Base-by-base conservation (phyloP, 768 basidiomycete genomes). In the Psilocybe azurescens region DNA sequence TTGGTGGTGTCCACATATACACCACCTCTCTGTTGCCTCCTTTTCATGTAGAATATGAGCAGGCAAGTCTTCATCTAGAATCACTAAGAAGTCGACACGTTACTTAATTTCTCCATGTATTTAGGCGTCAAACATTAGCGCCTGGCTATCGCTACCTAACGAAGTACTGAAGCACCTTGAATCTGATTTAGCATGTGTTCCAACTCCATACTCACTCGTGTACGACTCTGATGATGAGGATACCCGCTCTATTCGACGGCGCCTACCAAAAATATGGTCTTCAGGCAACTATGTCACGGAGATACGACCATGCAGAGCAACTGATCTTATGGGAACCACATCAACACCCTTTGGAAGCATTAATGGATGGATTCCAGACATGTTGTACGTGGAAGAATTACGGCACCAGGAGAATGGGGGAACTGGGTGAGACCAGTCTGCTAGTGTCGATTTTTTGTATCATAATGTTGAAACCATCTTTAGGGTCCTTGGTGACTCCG, bases 211-310 rank as follows among this genome's bases (percentile, higher is more conserved):
- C 49, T 59, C 58, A 8, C 58, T 59, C 2, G 50, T 59, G 14
- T 59, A 59, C 24, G 58, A 59, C 36, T 59, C 58, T 18, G 58
- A 59, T 38, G 58, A 59, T 20, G 58, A 39, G 4, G 36, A 39
- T 3, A 59, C 58, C 3, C 58, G 24, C n/a, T 2, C 58, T 2
- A 44, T 59, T 41, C 58, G 49, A 36, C 49, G 24, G 28, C 58
- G 58, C 36, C 39, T 59, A 44, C 58, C 58, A 5, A 33, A 41
- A 29, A 51, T 39, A 11, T 59, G 58, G 58, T 38, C 32, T 51
- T 38, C 49, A 0, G 13, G 38, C 9, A 59, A n/a, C 49, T 51
- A 52, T 18, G 38, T 59, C 33, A 52, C 50, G 49, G 36, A 59
- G 0, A n/a, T 59, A 9, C 48, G 29, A 28, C 16, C 56, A n/a